These are phyloP conservation scores for Themeda triandra DNA, from an alignment of 176 grass and related monocot genomes.

Conservation along the genomic window DNA sequence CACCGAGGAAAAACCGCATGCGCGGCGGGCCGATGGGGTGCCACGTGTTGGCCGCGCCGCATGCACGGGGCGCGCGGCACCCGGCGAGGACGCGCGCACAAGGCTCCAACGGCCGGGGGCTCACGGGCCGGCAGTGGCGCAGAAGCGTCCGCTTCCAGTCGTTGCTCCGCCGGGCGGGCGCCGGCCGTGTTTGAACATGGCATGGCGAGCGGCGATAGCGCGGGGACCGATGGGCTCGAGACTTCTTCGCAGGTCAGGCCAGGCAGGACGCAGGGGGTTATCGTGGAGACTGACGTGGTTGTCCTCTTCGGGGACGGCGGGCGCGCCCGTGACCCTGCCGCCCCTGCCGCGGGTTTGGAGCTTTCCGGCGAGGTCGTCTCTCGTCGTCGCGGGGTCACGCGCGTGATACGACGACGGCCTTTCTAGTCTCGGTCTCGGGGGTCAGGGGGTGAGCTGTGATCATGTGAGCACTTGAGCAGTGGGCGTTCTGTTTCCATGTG, in stretches of 20 bases:
- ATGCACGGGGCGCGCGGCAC: background rate
- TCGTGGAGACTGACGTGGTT: background rate
- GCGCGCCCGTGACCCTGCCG: constrained; percentile 9
- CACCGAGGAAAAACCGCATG: background rate
- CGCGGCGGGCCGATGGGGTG: background rate
- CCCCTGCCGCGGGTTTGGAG: background rate
- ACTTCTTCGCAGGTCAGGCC: background rate
- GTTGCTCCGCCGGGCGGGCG: background rate
- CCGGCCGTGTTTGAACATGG: background rate
- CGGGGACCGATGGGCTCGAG: background rate
- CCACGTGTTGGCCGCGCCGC: background rate
- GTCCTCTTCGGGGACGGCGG: background rate
- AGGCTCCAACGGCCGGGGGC: background rate
- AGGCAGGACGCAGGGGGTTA: too few relatives aligned
- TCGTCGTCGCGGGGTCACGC: background rate
- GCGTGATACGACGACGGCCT: background rate
- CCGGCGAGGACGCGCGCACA: constrained; percentile 1
- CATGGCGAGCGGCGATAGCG: background rate
- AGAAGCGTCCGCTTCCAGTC: background rate
- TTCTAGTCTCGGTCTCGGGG: background rate
- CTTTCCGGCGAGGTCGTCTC: background rate
- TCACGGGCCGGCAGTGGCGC: constrained; percentile 2
- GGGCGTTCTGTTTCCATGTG: background rate
- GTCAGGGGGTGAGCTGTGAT: too few relatives aligned
- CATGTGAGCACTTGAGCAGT: background rate